Percentiles rank a stretch among this genome's conserved stretches.
Conservation (phyloP, 2,329 filamentous ascomycete species). For the Lecanosticta acicola region DNA sequence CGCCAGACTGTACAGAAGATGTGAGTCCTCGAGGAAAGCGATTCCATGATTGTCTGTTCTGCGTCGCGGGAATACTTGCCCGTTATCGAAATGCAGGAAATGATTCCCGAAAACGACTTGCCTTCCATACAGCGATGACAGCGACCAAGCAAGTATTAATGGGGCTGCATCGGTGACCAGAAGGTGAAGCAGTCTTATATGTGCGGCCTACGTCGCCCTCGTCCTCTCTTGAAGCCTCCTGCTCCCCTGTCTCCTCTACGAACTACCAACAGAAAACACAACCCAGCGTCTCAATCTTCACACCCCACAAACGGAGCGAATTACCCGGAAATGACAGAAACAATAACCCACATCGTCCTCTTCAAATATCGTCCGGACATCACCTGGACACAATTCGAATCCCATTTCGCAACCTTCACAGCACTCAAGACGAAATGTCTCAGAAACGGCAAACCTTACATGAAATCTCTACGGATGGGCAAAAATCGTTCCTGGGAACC, state of each 20-base stretch:
- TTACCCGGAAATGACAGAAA: not conserved
- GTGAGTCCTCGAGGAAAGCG: not conserved
- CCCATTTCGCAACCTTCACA: constrained; percentile 31
- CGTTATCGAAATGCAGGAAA: not conserved
- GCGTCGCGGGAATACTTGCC: not conserved
- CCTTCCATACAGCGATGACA: not conserved
- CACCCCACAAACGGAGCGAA: not conserved
- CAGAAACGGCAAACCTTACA: constrained; percentile 29
- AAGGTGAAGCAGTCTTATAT: not conserved
- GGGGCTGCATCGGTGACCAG: not conserved
- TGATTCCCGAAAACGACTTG: not conserved
- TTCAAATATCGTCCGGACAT: constrained; percentile 33
- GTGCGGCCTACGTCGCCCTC: not conserved
- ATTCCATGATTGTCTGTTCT: not conserved
- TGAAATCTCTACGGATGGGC: constrained; percentile 31
- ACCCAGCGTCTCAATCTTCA: too few relatives aligned
- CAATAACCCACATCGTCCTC: constrained; percentile 34
- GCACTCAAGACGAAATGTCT: constrained; percentile 27
- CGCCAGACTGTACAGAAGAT: not conserved
- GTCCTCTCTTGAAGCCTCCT: not conserved
- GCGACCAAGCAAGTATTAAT: not conserved
- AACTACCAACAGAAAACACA: too few relatives aligned
- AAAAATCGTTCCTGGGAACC: constrained; percentile 34
- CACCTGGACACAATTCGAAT: constrained; percentile 30
- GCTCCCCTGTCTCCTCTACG: not conserved